Percentiles rank a stretch among this genome's conserved stretches.
Evolutionary conservation across 305 asterid species (phyloP).

Genomic region (Withania somnifera): DNA sequence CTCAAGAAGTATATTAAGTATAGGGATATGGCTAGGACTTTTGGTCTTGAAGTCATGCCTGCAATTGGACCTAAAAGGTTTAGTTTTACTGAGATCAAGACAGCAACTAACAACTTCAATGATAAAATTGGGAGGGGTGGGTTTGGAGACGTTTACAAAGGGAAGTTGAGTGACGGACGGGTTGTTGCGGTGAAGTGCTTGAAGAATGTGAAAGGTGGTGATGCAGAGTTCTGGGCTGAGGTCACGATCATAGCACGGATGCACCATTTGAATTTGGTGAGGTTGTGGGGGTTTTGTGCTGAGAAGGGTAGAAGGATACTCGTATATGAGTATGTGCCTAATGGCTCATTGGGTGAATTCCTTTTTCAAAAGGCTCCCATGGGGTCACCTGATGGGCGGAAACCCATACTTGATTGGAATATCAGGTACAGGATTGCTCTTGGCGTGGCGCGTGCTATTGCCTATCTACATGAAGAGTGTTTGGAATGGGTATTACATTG

Average conservation of each 20-base stretch:
- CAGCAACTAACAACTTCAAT: constrained; percentile 50
- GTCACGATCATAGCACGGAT: constrained; percentile 76
- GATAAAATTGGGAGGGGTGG: constrained; percentile 66
- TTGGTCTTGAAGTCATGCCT: constrained; percentile 75
- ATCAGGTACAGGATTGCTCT: constrained; percentile 66
- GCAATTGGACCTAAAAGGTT: constrained; percentile 77
- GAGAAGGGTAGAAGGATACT: constrained; percentile 58
- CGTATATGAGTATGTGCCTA: constrained; percentile 69
- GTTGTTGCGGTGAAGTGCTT: constrained; percentile 65
- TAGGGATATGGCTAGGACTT: constrained; percentile 82
- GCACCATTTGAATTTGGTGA: constrained; percentile 84
- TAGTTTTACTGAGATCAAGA: constrained; percentile 46
- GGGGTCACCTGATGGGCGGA: constrained; percentile 3
- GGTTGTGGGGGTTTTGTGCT: constrained; percentile 88
- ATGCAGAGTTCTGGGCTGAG: constrained; percentile 83
- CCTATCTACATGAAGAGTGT: constrained; percentile 90
- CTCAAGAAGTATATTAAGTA: constrained; percentile 65
- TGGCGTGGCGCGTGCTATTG: constrained; percentile 85
- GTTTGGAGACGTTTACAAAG: constrained; percentile 61
- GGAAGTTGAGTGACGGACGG: constrained; percentile 62
- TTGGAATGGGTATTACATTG: constrained; percentile 90
- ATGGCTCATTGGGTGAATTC: constrained; percentile 67
- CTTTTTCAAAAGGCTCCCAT: constrained; percentile 31
- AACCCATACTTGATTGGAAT: constrained; percentile 65
- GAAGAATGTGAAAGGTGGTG: constrained; percentile 48